Conservation (phyloP, 2,329 filamentous ascomycete genomes). For the Periconia macrospinosa region DNA sequence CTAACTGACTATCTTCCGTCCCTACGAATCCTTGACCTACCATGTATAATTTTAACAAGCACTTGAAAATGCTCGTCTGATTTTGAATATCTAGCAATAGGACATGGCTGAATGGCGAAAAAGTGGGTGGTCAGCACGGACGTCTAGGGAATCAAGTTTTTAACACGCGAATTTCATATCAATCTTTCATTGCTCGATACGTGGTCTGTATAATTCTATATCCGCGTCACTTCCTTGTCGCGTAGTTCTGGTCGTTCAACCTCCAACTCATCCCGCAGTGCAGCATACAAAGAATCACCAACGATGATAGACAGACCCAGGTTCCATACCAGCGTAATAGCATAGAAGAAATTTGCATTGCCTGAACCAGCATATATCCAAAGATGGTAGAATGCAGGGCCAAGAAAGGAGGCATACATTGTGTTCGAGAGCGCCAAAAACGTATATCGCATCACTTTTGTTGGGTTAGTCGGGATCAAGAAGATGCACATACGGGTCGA, state of each 20-base stretch:
- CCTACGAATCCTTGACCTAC: no score
- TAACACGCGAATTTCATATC: no score
- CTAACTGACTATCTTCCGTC: no score
- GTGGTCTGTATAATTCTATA: constrained; percentile 54
- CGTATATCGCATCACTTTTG: constrained; percentile 81
- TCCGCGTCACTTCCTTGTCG: constrained; percentile 84
- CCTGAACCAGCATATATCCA: constrained; percentile 99
- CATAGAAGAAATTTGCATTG: constrained; percentile 99
- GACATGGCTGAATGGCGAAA: constrained; percentile 4
- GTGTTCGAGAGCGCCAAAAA: constrained; percentile 84
- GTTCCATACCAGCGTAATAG: constrained; percentile 98
- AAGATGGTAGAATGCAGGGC: constrained; percentile 92
- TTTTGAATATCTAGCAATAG: constrained; percentile 9
- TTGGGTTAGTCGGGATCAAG: constrained; percentile 7
- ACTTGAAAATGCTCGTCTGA: not conserved
- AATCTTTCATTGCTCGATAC: not conserved
- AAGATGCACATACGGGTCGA: constrained; percentile 12
- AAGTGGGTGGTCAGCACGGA: not conserved
- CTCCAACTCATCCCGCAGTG: constrained; percentile 91
- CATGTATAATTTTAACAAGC: no score
- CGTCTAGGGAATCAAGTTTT: not conserved
- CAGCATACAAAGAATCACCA: constrained; percentile 84
- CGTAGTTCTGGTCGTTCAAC: constrained; percentile 85
- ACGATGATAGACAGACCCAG: constrained; percentile 84
- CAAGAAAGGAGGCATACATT: constrained; percentile 84